phyloP scores from a whole-genome alignment of 441 rosid species.

The Pelargonium cotyledonis region DNA sequence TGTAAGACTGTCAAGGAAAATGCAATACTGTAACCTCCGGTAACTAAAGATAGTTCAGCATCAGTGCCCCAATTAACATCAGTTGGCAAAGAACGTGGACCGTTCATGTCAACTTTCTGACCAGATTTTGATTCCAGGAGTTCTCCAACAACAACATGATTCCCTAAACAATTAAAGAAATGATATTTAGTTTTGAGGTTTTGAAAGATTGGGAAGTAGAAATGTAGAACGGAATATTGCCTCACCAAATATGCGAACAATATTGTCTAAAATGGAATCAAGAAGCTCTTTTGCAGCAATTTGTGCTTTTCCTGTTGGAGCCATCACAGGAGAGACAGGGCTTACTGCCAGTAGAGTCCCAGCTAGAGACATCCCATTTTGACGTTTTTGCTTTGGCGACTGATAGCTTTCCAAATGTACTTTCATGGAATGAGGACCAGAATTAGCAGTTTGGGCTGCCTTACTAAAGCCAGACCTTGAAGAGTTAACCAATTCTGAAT shows the following conservation, averaged over 20 bases:
- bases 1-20: conserved; percentile 92
- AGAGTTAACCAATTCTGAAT: conserved; percentile 50
- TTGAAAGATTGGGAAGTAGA: conserved; percentile 13
- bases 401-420: conserved; percentile 66
- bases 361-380: conserved; percentile 63
- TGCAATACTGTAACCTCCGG: conserved; percentile 94
- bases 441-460: conserved; percentile 38
- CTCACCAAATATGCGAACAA: conserved; percentile 87
- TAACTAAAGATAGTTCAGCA: conserved; percentile 73
- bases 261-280: conserved; percentile 74
- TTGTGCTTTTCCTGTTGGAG: conserved; percentile 96
- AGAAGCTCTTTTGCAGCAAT: conserved; percentile 83
- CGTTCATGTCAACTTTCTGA: conserved; percentile 49
- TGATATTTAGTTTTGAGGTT: conserved; percentile 24
- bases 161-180: conserved; percentile 46
- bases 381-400: conserved; percentile 64
- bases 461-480: conserved; percentile 56
- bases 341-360: conserved; percentile 77
- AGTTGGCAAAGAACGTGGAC: conserved; percentile 52
- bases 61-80: conserved; percentile 67
- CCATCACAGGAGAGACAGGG: conserved; percentile 93
- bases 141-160: conserved; percentile 92
- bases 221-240: conserved; percentile 6
- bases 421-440: conserved; percentile 48
- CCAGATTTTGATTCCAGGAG: conserved; percentile 72